Base-by-base conservation (phyloP, 805 yeast species). In the Clavispora asparagi region DNA sequence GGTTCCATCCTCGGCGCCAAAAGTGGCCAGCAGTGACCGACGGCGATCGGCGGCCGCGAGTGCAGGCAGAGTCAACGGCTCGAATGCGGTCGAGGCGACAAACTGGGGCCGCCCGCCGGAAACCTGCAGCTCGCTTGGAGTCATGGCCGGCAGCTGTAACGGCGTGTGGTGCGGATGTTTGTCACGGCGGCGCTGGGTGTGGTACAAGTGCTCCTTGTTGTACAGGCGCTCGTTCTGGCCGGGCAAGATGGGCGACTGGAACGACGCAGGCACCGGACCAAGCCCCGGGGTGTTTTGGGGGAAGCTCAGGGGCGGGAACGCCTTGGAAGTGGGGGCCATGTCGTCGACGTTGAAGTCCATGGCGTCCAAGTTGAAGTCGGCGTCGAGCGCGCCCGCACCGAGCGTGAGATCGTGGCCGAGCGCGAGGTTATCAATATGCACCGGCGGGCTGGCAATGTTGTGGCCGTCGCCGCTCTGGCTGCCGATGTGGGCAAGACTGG, bases 11-110 rank as follows among this genome's bases (percentile, higher is more conserved):
- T 62, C 66, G n/a, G 55, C 53, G 3, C 67, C 69, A 50, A 60
- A 68, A 9, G 64, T 55, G 19, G 67, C 54, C 32, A 65, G 60
- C n/a, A 72, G 61, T 4, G 70, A 52, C 30, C 73, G 57, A 38
- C 74, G 58, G 46, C 60, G 59, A 40, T 58, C 64, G 30, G 45
- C 39, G 43, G 79, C 86, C 49, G 72, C 77, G 47, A 83, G 61
- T 4, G 87, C 87, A 0, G 90, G 90, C 0, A 87, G 82, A 4
- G 89, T 80, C 55, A 84, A 68, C 0, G 90, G 77, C 56, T 69
- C 74, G 50, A 71, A 70, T n/a, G 64, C 51, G 13, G 55, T 42
- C 53, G 41, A 60, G 52, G 28, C 49, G 38, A 45, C 48, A 26
- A 39, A 41, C 32, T 29, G 42, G 27, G 44, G 54, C 40, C 55